phyloP scores from a whole-genome alignment of 148 eudicot genomes.

The Rhododendron griersonianum region DNA sequence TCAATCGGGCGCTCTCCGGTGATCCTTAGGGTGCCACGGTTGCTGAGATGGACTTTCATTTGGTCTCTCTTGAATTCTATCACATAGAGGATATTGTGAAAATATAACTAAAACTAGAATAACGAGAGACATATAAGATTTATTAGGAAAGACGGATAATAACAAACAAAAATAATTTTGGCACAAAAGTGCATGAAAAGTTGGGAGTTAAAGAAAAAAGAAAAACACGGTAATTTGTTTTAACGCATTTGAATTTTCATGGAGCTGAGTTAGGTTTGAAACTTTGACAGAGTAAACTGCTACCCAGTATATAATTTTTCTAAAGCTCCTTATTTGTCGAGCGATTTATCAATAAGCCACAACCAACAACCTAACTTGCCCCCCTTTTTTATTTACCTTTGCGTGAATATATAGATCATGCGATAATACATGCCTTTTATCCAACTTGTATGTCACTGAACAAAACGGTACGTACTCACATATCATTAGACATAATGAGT shows the following conservation, averaged over 20 bases:
- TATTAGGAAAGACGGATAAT: background rate
- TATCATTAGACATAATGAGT: background rate
- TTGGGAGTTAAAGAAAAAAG: background rate
- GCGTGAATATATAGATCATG: no score
- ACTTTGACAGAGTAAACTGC: no score
- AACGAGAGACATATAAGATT: background rate
- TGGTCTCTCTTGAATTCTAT: constrained; percentile 68
- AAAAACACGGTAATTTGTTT: background rate
- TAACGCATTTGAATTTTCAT: no score
- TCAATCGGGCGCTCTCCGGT: constrained; percentile 46
- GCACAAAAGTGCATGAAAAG: background rate
- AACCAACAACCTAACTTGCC: no score
- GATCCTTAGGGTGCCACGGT: constrained; percentile 43
- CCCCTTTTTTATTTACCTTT: no score
- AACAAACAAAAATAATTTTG: background rate
- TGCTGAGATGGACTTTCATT: constrained; percentile 44
- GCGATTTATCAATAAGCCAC: no score
- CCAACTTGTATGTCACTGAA: no score
- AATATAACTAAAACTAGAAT: no score
- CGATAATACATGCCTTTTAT: no score
- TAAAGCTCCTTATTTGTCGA: no score
- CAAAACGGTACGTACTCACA: background rate
- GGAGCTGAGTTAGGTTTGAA: no score
- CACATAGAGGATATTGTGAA: background rate
- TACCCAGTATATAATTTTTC: no score